Evolutionary conservation across 2,329 filamentous ascomycete genomes (phyloP).

Genomic region (Bisporella sp.): DNA sequence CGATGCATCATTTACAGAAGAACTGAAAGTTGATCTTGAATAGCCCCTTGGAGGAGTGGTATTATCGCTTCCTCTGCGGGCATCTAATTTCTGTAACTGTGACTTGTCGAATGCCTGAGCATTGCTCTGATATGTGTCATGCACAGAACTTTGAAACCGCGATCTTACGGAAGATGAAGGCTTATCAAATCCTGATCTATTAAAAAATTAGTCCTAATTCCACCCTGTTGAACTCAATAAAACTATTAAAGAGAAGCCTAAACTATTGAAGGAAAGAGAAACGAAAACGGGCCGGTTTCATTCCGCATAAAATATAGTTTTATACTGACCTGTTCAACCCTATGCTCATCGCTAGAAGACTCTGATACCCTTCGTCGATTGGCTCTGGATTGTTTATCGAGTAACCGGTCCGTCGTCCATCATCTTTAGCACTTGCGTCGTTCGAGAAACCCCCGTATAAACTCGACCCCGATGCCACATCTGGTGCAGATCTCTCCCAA

Average conservation of each 20-base stretch:
- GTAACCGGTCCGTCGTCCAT: conserved; percentile 33
- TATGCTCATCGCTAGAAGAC: conserved; percentile 27
- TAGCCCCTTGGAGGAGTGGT: conserved; percentile 25
- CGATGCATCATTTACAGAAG: conserved; percentile 26
- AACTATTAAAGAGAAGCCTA: no score
- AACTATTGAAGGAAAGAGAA: background rate
- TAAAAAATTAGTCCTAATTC: background rate
- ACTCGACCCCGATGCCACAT: conserved; percentile 41
- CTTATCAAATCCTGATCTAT: conserved; percentile 21
- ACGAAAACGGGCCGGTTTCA: background rate
- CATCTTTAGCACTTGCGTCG: conserved; percentile 15
- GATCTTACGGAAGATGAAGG: conserved; percentile 11
- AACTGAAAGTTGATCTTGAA: conserved; percentile 22
- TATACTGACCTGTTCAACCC: conserved; percentile 24
- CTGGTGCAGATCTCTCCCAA: conserved; percentile 33
- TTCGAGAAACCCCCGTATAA: conserved; percentile 35
- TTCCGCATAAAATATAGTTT: no score
- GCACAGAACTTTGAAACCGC: conserved; percentile 28
- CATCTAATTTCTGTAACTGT: conserved; percentile 28
- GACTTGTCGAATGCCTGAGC: conserved; percentile 32
- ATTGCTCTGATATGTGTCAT: conserved; percentile 27
- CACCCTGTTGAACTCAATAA: background rate
- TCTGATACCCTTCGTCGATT: conserved; percentile 30
- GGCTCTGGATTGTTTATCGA: conserved; percentile 16
- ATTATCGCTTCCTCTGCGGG: conserved; percentile 24